Conservation (phyloP, 805 yeast species). For the Saitoella complicata region DNA sequence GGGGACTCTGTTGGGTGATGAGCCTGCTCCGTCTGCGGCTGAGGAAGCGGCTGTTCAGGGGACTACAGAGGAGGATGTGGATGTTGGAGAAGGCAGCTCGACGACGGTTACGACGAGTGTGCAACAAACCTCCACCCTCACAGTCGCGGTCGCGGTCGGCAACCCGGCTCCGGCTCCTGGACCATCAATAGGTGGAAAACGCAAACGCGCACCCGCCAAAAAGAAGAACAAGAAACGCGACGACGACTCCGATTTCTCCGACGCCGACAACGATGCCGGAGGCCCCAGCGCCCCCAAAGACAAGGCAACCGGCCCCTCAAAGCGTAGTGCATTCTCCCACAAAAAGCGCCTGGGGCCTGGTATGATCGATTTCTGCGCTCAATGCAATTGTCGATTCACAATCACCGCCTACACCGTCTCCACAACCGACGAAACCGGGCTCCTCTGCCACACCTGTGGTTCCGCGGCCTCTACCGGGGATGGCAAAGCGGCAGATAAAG, state of each 20-base stretch:
- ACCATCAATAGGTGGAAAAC: not conserved
- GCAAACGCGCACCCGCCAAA: not conserved
- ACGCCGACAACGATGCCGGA: slow-evolving; percentile 2
- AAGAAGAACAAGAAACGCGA: slow-evolving; percentile 7
- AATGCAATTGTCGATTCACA: slow-evolving; percentile 42
- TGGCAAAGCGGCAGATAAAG: slow-evolving; percentile 27
- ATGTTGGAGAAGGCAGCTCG: slow-evolving; percentile 1
- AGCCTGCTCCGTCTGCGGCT: not conserved
- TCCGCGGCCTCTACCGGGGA: slow-evolving; percentile 27
- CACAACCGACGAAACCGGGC: slow-evolving; percentile 21
- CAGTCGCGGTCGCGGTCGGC: not conserved
- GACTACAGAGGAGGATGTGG: slow-evolving; percentile 1
- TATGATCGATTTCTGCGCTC: slow-evolving; percentile 39
- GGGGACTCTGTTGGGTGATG: too few species aligned
- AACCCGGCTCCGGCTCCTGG: not conserved
- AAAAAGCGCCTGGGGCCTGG: slow-evolving; percentile 10
- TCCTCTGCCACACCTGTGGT: slow-evolving; percentile 52
- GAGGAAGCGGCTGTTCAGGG: not conserved
- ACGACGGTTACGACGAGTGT: slow-evolving; percentile 4
- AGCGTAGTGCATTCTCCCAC: not conserved
- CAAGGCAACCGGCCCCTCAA: not conserved
- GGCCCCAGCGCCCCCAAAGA: too few species aligned
- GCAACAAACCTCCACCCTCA: slow-evolving; percentile 3
- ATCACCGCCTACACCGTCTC: slow-evolving; percentile 51
- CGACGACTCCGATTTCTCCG: slow-evolving; percentile 9